A percentile compares a stretch with the other conserved stretches of the same genome.
Evolutionary conservation across 129 eudicot species (phyloP).

Genomic region (Daucus carota): DNA sequence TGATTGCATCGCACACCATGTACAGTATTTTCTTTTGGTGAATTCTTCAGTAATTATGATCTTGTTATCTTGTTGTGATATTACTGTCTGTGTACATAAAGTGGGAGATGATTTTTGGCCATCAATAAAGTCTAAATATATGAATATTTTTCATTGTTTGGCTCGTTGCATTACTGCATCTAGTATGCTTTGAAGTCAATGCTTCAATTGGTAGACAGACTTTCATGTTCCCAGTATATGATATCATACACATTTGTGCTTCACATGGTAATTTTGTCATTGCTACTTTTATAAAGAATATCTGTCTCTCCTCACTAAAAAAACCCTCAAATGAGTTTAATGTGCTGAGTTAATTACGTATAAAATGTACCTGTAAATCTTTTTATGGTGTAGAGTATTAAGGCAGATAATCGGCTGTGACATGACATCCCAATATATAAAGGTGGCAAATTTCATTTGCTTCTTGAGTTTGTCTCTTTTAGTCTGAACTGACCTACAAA

Average conservation of each 20-base stretch:
- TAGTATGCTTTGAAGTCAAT: background rate
- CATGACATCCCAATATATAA: background rate
- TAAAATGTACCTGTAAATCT: background rate
- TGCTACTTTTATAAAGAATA: no score
- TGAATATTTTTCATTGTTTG: background rate
- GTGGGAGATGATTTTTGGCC: background rate
- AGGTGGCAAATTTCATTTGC: background rate
- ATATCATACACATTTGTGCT: background rate
- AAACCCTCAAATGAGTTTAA: background rate
- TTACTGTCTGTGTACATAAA: background rate
- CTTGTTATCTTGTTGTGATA: background rate
- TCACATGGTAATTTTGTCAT: background rate
- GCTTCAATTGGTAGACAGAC: background rate
- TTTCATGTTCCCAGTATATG: background rate
- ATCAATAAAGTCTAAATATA: background rate
- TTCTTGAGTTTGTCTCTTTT: background rate
- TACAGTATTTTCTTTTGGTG: background rate
- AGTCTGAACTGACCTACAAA: background rate
- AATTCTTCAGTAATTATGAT: background rate
- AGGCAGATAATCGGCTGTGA: background rate
- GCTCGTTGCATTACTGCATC: background rate
- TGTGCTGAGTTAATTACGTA: background rate
- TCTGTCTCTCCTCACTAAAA: no score
- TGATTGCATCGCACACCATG: background rate
- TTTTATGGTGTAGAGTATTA: background rate